Base-by-base conservation (phyloP, 176 grass and related monocot species). In the Oryza officinalis region DNA sequence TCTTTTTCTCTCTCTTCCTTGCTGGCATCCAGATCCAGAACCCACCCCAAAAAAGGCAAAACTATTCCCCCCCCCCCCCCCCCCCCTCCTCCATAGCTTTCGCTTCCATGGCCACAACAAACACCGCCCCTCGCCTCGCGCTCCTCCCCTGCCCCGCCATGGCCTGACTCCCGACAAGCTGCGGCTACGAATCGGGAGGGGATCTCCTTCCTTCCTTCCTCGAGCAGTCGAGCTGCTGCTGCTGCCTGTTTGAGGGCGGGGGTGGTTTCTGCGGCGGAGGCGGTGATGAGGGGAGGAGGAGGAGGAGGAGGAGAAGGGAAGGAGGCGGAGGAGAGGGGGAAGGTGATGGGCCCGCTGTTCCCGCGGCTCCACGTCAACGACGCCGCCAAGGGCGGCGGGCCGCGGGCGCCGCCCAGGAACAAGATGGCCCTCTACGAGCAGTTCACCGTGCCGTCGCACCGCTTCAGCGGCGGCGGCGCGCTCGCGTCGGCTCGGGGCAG, bases 391-490 rank as follows among this genome's bases (percentile, higher is more conserved):
- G 91, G 96, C 28, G 96, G 96, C 11, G 80, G 17, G 5, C 93
- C 93, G 4, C 87, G 96, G 20, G 87, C 93, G 11, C 96, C 96
- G 40, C 96, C 96, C 25, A 81, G 96, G 79, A 98, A 98, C 85
- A 98, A 98, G 89, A 98, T 98, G 96, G 93, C 96, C 5, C 91
- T 99, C 46, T 99, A 99, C 59, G 96, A 99, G 71, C 96, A 94
- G 85, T 86, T 99, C 68, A 99, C 87, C 64, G 84, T 94, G n/a
- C 89, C 96, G 13, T 94, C 96, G 27, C 80, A 92, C 61, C 90
- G 89, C 25, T 84, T 90, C 71, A 77, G 25, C 18, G 52, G 33
- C 15, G 27, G 59, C 54, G 31, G 71, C 67, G 15, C 40, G 40
- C 40, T 41, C 40, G 40, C 9, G 2, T 41, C 10, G 40, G 40